Percentiles rank a stretch among this genome's conserved stretches.
Conservation (phyloP, 139 green algal genomes). For the Chlorella vulgaris region DNA sequence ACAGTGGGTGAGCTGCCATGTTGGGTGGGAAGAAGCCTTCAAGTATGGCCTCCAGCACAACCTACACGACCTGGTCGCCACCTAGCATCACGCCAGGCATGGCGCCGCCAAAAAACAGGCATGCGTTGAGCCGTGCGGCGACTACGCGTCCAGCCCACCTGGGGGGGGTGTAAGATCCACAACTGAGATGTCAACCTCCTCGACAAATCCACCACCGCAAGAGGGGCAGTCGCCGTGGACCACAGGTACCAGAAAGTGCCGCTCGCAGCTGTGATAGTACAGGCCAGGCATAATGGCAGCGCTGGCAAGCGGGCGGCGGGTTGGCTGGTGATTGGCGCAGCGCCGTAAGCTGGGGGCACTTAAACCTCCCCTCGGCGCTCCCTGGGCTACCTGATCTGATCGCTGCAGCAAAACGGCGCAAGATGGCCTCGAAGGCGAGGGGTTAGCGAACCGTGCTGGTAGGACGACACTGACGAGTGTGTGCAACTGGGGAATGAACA, state of each 20-base stretch:
- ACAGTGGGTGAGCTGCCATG: neutral
- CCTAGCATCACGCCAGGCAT: neutral
- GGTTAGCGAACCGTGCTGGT: too few relatives aligned
- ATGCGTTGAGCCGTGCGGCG: too few relatives aligned
- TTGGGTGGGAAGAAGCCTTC: constrained; percentile 6
- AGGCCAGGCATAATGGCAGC: constrained; percentile 9
- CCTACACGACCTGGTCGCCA: neutral
- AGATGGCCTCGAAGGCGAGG: too few relatives aligned
- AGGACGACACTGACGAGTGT: too few relatives aligned
- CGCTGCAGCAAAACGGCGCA: too few relatives aligned
- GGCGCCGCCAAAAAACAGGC: neutral
- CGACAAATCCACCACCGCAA: constrained; percentile 33
- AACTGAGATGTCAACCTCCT: neutral
- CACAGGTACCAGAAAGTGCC: neutral
- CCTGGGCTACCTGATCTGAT: too few relatives aligned
- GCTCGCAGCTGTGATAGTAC: constrained; percentile 28
- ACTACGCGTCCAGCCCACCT: too few relatives aligned
- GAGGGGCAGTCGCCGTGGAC: constrained; percentile 3
- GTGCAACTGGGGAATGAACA: too few relatives aligned
- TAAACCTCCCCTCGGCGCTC: too few relatives aligned
- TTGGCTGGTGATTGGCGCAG: too few relatives aligned
- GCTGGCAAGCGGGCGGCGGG: too few relatives aligned
- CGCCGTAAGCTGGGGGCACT: too few relatives aligned
- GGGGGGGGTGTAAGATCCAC: neutral
- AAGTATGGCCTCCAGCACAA: constrained; percentile 1